Base-by-base conservation (phyloP, 2,329 filamentous ascomycete genomes). In the Cladophialophora chaetospira region DNA sequence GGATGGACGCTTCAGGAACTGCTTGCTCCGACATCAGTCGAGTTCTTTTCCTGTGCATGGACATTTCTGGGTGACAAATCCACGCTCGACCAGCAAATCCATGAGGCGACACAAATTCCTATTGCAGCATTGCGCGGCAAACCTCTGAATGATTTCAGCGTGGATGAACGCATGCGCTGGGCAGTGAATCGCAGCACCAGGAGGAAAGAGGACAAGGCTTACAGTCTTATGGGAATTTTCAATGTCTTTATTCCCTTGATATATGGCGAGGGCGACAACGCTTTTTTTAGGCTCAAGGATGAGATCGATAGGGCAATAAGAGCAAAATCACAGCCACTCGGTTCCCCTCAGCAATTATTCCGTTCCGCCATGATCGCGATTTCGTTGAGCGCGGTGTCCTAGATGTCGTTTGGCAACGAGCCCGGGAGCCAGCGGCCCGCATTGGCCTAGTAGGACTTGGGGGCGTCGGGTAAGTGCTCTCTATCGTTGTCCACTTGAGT, bases 381-480 rank as follows among this genome's bases (percentile, higher is more conserved):
- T 74, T 73, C 19, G 61, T 72, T 15, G 38, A 68, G 67, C 4
- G 66, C 57, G 3, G 65, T 28, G 63, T 73, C 21, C 60, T 70
- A 8, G 31, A 51, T 2, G 65, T 65, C 44, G 48, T 72, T 21
- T 43, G 50, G 13, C 11, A 63, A 15, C 58, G 60, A 55, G 68
- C 63, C 35, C 53, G 54, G 6, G 31, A 59, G 10, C 58, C 61
- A 1, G 36, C 49, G 1, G 42, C 49, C 1, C 66, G 68, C 1
- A 63, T 71, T 5, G 70, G 69, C 1, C 65, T 74, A 6, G 63
- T 70, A 0, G 72, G 73, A n/a, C 53, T 74, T 2, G 29, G 29
- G 3, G 71, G 72, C 13, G 64, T 72, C 33, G 60, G 73, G 64
- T 68, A 73, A 67, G 54, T n/a, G 11, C 43, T 38, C 29, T 33